A percentile compares a stretch with the other conserved stretches of the same genome.
Evolutionary conservation across 169 alveolate species (phyloP).

Genomic region (Pseudocohnilembus persalinus): DNA sequence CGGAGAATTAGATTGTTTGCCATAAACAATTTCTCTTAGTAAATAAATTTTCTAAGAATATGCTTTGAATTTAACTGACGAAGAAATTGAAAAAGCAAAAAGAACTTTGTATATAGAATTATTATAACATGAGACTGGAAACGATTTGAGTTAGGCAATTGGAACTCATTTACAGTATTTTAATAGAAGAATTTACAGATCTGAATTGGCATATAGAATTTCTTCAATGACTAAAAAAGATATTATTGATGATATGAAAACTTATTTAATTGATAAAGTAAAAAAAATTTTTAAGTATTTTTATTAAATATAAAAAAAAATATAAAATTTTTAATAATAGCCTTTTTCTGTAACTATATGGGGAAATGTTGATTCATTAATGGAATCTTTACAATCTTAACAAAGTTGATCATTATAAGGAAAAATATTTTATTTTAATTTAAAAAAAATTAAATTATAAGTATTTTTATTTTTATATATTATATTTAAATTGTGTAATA

Average conservation of each 20-base stretch:
- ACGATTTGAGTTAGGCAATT: slow-evolving; percentile 59
- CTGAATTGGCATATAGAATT: slow-evolving; percentile 72
- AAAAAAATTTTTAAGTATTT: background rate
- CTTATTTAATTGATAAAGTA: slow-evolving; percentile 24
- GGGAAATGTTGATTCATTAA: slow-evolving; percentile 40
- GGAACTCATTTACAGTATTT: slow-evolving; percentile 70
- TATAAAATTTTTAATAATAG: background rate
- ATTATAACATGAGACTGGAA: slow-evolving; percentile 50
- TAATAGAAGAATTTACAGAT: slow-evolving; percentile 69
- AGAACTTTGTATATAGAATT: slow-evolving; percentile 66
- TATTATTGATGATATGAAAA: slow-evolving; percentile 14
- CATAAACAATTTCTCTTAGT: slow-evolving; percentile 1
- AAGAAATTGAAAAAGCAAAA: slow-evolving; percentile 61
- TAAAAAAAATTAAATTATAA: too few species aligned
- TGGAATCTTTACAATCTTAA: background rate
- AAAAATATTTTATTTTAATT: too few species aligned
- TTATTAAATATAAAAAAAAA: background rate
- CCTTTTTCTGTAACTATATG: slow-evolving; percentile 23
- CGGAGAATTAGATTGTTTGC: slow-evolving; percentile 46
- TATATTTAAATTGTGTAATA: too few species aligned
- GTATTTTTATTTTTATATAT: too few species aligned
- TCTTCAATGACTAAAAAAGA: slow-evolving; percentile 41
- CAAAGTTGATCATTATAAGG: background rate
- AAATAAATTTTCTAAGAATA: slow-evolving; percentile 25
- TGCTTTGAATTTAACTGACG: slow-evolving; percentile 12